A percentile compares a stretch with the other conserved stretches of the same genome.
Conservation (phyloP, 83 land plant species). For the Larix sibirica region DNA sequence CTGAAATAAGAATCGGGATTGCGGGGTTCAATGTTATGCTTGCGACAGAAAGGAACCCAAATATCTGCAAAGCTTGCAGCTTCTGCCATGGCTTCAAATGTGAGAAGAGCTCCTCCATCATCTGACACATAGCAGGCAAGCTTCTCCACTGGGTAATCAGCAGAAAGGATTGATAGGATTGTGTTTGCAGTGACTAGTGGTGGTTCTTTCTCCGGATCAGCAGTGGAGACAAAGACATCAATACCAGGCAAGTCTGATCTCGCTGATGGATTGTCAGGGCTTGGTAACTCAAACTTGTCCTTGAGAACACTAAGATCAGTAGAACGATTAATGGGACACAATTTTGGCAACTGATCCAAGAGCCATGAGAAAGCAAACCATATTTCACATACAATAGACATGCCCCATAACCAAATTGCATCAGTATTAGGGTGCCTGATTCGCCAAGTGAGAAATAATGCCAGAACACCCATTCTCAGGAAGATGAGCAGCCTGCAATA, state of each 20-base stretch:
- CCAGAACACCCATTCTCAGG: conserved; percentile 15
- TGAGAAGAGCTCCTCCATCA: conserved; percentile 73
- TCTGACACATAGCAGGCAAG: conserved; percentile 65
- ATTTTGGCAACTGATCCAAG: conserved; percentile 21
- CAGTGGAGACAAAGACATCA: conserved; percentile 71
- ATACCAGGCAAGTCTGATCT: conserved; percentile 82
- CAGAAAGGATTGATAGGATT: conserved; percentile 63
- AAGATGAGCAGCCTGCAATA: conserved; percentile 26
- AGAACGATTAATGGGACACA: conserved; percentile 13
- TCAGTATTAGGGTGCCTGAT: conserved; percentile 20
- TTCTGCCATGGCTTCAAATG: conserved; percentile 83
- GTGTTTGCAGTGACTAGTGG: conserved; percentile 76
- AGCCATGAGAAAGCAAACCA: conserved; percentile 27
- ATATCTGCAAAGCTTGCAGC: conserved; percentile 41
- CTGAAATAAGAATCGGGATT: conserved; percentile 26
- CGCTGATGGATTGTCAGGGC: conserved; percentile 56
- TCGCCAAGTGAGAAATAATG: conserved; percentile 24
- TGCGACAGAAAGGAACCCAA: conserved; percentile 41
- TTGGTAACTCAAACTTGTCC: conserved; percentile 51
- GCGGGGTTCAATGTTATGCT: conserved; percentile 25
- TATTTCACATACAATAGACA: conserved; percentile 36
- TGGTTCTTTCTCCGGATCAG: conserved; percentile 79
- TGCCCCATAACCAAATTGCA: conserved; percentile 34
- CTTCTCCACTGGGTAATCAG: conserved; percentile 68
- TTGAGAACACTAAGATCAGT: conserved; percentile 15